Conservation (phyloP, 345 rosid species). For the Noccaea bulbosa region DNA sequence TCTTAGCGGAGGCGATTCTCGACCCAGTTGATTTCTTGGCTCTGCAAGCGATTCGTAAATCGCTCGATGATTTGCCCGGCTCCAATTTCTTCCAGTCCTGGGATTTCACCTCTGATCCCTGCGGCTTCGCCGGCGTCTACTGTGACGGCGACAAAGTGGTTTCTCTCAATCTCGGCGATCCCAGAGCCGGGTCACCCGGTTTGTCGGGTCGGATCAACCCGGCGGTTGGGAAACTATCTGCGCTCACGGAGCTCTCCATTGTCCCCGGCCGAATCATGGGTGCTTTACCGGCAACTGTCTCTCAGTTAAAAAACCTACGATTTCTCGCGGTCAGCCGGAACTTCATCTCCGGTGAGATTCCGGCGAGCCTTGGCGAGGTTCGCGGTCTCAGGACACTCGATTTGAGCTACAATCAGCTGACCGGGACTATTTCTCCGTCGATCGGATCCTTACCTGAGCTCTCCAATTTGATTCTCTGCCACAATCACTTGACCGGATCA, state of each 20-base stretch:
- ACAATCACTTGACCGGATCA: constrained; percentile 80
- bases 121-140: constrained; percentile 87
- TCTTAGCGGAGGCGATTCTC: constrained; percentile 53
- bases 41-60: constrained; percentile 79
- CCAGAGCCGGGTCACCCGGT: constrained; percentile 86
- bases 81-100: constrained; percentile 85
- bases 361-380: constrained; percentile 65
- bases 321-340: constrained; percentile 80
- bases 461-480: constrained; percentile 76
- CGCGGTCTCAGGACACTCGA: constrained; percentile 76
- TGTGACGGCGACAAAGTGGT: constrained; percentile 70
- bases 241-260: constrained; percentile 71
- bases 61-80: constrained; percentile 74
- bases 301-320: constrained; percentile 63
- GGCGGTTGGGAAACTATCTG: constrained; percentile 77
- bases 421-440: constrained; percentile 61
- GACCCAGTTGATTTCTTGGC: constrained; percentile 93
- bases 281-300: constrained; percentile 64
- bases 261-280: constrained; percentile 90
- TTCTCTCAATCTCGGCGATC: constrained; percentile 88
- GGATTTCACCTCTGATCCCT: constrained; percentile 98
- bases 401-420: constrained; percentile 87
- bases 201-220: constrained; percentile 74
- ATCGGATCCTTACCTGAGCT: constrained; percentile 73
- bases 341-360: constrained; percentile 71